Conservation (phyloP, 1,139 yeast species). For the Geotrichum histeridarum region DNA sequence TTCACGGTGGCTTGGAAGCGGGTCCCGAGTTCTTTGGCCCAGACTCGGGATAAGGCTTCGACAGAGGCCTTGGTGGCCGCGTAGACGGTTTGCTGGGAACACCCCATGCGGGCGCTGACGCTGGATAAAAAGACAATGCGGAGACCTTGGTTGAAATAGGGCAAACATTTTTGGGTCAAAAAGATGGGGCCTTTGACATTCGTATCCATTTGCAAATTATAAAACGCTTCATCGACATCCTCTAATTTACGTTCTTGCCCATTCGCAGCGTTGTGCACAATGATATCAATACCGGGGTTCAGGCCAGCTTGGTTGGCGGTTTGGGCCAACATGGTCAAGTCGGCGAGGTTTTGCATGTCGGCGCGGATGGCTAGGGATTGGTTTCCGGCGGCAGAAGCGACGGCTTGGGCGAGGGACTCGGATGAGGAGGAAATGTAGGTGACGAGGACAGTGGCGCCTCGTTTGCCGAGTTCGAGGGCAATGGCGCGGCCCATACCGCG, state of each 20-base stretch:
- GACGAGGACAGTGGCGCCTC: conserved; percentile 32
- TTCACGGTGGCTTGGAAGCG: conserved; percentile 25
- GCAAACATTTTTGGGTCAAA: conserved; percentile 24
- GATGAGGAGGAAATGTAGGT: conserved; percentile 27
- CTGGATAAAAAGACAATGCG: conserved; percentile 57
- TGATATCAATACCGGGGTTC: conserved; percentile 21
- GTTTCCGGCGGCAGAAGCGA: conserved; percentile 31
- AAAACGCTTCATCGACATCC: conserved; percentile 21
- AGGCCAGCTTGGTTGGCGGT: conserved; percentile 18
- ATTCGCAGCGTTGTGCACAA: conserved; percentile 26
- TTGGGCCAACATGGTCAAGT: conserved; percentile 17
- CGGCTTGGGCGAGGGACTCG: conserved; percentile 15
- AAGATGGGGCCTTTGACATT: conserved; percentile 28
- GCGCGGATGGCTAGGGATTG: conserved; percentile 29
- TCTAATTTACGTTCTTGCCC: conserved; percentile 16
- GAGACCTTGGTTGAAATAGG: conserved; percentile 24
- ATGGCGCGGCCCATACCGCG: conserved; percentile 34
- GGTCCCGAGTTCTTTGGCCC: conserved; percentile 49
- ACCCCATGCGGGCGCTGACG: conserved; percentile 44
- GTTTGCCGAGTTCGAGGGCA: conserved; percentile 30
- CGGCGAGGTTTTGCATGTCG: conserved; percentile 15
- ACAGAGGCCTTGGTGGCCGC: conserved; percentile 66
- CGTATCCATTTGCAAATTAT: conserved; percentile 21
- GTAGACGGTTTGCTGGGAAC: conserved; percentile 59
- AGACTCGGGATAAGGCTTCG: conserved; percentile 50